A percentile compares a stretch with the other conserved stretches of the same genome.
Conservation (phyloP, 2,329 filamentous ascomycete genomes). For the Diaporthe ilicicola region DNA sequence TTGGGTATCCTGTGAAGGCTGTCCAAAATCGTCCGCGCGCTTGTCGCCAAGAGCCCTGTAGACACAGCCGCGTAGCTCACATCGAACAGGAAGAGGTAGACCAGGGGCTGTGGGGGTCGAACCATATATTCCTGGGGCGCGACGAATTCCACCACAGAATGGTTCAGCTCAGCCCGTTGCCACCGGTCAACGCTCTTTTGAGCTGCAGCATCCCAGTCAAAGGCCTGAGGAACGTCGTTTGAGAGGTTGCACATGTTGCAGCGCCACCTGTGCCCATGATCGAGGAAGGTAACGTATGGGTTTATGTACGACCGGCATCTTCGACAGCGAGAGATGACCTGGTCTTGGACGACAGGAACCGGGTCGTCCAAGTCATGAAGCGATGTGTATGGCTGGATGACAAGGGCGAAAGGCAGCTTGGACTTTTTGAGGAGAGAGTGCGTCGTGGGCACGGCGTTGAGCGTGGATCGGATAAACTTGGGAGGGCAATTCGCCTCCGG, state of each 20-base stretch:
- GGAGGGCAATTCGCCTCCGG: constrained; percentile 89
- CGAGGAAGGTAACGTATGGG: constrained; percentile 94
- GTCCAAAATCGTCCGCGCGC: constrained; percentile 91
- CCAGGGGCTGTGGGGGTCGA: constrained; percentile 90
- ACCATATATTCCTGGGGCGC: constrained; percentile 99
- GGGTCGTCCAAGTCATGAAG: constrained; percentile 93
- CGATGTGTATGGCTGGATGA: constrained; percentile 94
- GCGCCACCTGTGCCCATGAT: constrained; percentile 96
- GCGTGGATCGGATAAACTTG: constrained; percentile 93
- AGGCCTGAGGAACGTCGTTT: constrained; percentile 98
- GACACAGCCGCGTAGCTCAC: constrained; percentile 92
- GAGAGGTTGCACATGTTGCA: constrained; percentile 99
- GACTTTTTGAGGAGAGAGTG: constrained; percentile 96
- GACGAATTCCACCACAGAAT: constrained; percentile 96
- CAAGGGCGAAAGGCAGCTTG: constrained; percentile 90
- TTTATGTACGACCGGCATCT: constrained; percentile 98
- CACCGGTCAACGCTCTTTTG: constrained; percentile 93
- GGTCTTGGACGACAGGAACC: constrained; percentile 92
- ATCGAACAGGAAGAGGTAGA: constrained; percentile 95
- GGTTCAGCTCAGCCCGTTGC: constrained; percentile 91
- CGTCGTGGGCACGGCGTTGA: constrained; percentile 93
- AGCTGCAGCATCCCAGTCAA: constrained; percentile 94
- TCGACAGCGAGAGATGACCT: constrained; percentile 95
- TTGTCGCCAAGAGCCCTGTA: constrained; percentile 89
- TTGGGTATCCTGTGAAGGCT: constrained; percentile 98